These are phyloP conservation scores for Trichoderma afroharzianum DNA, from an alignment of 2,329 filamentous ascomycete species.

Conservation along the genomic window DNA sequence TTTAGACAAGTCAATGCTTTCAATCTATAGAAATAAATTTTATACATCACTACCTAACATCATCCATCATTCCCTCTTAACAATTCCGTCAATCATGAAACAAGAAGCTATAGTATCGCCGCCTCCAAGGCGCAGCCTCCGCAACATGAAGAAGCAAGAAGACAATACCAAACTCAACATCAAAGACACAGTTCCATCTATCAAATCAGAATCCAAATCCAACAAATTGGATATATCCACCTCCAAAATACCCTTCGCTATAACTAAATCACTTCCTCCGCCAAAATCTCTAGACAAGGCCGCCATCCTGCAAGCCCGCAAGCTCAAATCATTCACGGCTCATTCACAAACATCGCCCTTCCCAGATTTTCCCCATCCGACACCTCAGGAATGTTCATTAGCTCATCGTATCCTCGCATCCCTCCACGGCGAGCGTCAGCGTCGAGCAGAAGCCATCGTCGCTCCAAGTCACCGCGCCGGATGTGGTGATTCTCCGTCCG, in stretches of 20 bases:
- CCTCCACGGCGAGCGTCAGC: constrained; percentile 60
- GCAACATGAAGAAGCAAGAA: constrained; percentile 1
- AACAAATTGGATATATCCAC: background rate
- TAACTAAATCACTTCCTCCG: background rate
- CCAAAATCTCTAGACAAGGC: constrained; percentile 19
- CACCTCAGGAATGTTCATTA: constrained; percentile 61
- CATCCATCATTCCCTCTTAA: no score
- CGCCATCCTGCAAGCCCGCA: constrained; percentile 36
- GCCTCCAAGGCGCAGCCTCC: constrained; percentile 18
- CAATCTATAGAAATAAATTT: background rate
- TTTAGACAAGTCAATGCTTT: background rate
- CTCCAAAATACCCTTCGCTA: background rate
- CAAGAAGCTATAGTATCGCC: background rate
- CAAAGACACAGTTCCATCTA: background rate
- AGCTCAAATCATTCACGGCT: constrained; percentile 41
- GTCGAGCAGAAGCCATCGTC: constrained; percentile 56
- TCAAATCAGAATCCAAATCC: background rate
- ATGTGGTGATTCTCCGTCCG: constrained; percentile 48
- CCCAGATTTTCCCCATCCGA: constrained; percentile 63
- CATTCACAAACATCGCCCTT: constrained; percentile 55
- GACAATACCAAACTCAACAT: background rate
- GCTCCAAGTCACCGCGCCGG: constrained; percentile 63
- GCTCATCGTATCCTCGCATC: constrained; percentile 63
- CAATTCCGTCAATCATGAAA: background rate
- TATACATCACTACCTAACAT: no score